phyloP scores from a whole-genome alignment of 108 stramenopile genomes.

The Schizochytrium sp. region DNA sequence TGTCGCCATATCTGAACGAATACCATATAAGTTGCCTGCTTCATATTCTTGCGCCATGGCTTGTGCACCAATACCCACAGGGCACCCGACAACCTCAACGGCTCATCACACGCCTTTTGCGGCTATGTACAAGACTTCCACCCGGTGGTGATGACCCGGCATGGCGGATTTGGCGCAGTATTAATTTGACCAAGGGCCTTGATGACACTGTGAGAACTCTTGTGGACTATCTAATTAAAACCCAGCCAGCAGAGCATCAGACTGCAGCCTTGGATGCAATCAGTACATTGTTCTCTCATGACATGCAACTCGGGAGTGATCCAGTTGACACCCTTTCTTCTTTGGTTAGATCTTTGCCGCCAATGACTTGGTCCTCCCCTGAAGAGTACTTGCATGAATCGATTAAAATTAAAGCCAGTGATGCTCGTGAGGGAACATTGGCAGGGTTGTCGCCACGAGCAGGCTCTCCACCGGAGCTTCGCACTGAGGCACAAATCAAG shows the following conservation, averaged over 20 bases:
- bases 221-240: not conserved
- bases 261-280: not conserved
- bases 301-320: not conserved
- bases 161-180: slow-evolving; percentile 46
- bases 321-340: slow-evolving; percentile 10
- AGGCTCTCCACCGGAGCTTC: not conserved
- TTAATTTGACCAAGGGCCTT: not conserved
- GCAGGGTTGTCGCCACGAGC: not conserved
- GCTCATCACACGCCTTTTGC: not conserved
- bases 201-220: slow-evolving; percentile 35
- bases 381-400: not conserved
- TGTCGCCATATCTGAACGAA: slow-evolving; percentile 49
- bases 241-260: not conserved
- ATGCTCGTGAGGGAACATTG: not conserved
- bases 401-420: not conserved
- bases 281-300: not conserved
- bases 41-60: slow-evolving; percentile 10
- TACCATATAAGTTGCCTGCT: not conserved
- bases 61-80: not conserved
- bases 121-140: slow-evolving; percentile 1
- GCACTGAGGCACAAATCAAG: not conserved
- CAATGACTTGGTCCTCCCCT: not conserved
- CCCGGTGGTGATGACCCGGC: not conserved
- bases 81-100: not conserved
- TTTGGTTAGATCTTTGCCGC: not conserved